These are phyloP conservation scores for Chenopodium berlandieri DNA, from an alignment of 148 eudicot genomes.

Conservation along the genomic window DNA sequence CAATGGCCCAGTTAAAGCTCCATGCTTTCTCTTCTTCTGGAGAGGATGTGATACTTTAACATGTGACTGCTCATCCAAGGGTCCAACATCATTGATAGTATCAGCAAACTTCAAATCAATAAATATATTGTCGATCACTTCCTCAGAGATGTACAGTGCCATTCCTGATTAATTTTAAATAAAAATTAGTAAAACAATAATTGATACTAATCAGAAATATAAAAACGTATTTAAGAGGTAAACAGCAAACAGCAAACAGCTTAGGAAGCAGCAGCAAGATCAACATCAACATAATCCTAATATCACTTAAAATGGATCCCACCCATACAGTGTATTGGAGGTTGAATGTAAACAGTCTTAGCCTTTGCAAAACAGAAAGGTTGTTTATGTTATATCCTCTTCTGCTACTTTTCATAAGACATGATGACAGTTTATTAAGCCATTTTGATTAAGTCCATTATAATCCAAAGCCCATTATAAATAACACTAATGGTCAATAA, in stretches of 20 bases:
- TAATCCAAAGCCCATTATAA: background rate
- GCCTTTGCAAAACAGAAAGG: background rate
- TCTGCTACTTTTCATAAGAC: background rate
- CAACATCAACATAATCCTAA: background rate
- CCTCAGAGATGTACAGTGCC: constrained; percentile 52
- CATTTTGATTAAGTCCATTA: background rate
- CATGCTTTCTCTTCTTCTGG: constrained; percentile 70
- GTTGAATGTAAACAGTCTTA: background rate
- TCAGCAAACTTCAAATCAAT: constrained; percentile 48
- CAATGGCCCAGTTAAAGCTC: constrained; percentile 23
- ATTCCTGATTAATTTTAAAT: constrained; percentile 48
- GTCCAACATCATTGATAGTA: constrained; percentile 27
- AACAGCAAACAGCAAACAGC: background rate
- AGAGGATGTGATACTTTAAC: constrained; percentile 31
- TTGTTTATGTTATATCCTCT: background rate
- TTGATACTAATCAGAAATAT: background rate
- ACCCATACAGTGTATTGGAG: background rate
- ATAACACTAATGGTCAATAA: no score
- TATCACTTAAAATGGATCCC: background rate
- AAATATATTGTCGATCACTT: constrained; percentile 46
- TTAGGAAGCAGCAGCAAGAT: background rate
- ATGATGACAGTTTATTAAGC: background rate
- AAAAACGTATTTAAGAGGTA: background rate
- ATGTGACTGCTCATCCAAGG: constrained; percentile 31
- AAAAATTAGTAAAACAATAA: background rate